Base-by-base conservation (phyloP, 306 rosid genomes). In the Gleditsia sinensis region DNA sequence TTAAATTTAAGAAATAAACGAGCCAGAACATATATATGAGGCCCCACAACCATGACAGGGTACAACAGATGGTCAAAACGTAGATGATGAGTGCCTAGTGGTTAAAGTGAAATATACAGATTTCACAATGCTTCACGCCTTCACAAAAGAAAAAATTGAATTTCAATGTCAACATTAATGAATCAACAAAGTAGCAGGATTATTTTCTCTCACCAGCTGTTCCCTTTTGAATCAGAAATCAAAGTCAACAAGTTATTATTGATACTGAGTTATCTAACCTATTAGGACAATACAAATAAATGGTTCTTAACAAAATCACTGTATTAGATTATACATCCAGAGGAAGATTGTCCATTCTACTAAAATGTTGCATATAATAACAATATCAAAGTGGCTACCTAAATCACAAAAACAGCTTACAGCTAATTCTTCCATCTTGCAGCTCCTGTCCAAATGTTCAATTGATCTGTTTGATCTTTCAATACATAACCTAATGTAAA, bases 371-470 rank as follows among this genome's bases (percentile, higher is more conserved):
- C 54, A 3, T 24, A 62, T 19, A 55, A 69, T n/a, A n/a, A n/a
- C n/a, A n/a, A n/a, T n/a, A n/a, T n/a, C n/a, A n/a, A n/a, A n/a
- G n/a, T n/a, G n/a, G n/a, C n/a, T n/a, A n/a, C n/a, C n/a, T n/a
- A n/a, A n/a, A n/a, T n/a, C n/a, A n/a, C n/a, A n/a, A n/a, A n/a
- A n/a, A n/a, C 86, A 79, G 63, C 82, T 83, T 84, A 87, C 81
- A 82, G 88, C 72, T 82, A 79, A 77, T 56, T 69, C 94, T 81
- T 81, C 80, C 86, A 79, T 71, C 79, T 74, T 76, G 84, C 78
- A 83, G 91, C 88, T 79, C 73, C 85, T 74, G 84, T 81, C 82
- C 84, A 83, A 75, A 65, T 79, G 82, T 77, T 71, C 89, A 82
- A 63, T 80, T 78, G 86, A 48, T 71, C 54, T 51, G 78, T 80